Base-by-base conservation (phyloP, 495 filamentous ascomycete genomes). In the Trichoderma virens region DNA sequence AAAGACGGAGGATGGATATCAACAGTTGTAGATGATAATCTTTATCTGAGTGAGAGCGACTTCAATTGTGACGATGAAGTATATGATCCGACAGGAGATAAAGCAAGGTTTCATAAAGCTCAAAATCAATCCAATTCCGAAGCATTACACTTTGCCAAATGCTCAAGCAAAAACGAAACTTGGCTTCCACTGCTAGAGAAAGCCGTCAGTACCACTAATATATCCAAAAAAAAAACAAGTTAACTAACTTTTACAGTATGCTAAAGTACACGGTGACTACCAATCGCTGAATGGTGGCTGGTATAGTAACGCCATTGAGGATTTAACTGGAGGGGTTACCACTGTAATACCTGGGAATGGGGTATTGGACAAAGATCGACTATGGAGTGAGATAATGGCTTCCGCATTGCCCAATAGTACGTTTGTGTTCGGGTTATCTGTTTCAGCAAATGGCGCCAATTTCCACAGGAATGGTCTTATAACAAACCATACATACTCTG, bases 171-270 rank as follows among this genome's bases (percentile, higher is more conserved):
- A 13, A 90, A 90, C 68, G 90, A 93, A 73, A 93, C 88, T 0
- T 93, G 90, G 90, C 77, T 93, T 18, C 90, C 90, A 0, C 73
- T 93, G 39, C 80, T 93, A 1, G 90, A 93, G 68, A 93, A 93
- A 71, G 90, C 90, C 1, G n/a, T n/a, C n/a, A n/a, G n/a, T n/a
- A n/a, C n/a, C n/a, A n/a, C n/a, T n/a, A n/a, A n/a, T n/a, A n/a
- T n/a, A n/a, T n/a, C n/a, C n/a, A n/a, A n/a, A n/a, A n/a, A n/a
- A n/a, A n/a, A n/a, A n/a, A n/a, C n/a, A n/a, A n/a, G n/a, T n/a
- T n/a, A n/a, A n/a, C n/a, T n/a, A n/a, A n/a, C n/a, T n/a, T n/a
- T n/a, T n/a, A n/a, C n/a, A n/a, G n/a, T 93, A 89, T 69, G 90
- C 90, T 43, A 93, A 93, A 69, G 88, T 88, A 5, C 90, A 93